Evolutionary conservation across 1,284 basidiomycete species (phyloP), one percentile per base, ranked within the genome.

Genomic region (Volvariella volvacea): DNA sequence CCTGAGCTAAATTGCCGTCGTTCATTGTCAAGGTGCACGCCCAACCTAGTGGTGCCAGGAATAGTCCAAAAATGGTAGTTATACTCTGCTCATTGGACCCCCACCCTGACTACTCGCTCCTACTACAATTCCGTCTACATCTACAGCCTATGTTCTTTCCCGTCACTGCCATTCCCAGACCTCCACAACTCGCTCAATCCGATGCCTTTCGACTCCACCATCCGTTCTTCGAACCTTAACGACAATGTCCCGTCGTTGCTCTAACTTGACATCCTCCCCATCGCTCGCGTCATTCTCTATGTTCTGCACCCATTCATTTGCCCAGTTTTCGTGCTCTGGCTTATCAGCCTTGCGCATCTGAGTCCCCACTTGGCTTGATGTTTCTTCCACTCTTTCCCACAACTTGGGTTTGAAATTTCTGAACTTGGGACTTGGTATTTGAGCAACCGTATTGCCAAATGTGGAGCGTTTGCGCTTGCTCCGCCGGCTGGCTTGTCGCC

Each of bases 181-280:
- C 61, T 89, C 86, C 40, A 80, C 63, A 19, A 73, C 64, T 47
- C 85, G 71, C 55, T 83, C 80, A 48, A 87, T 75, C 44, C 74
- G 68, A 51, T 88, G 83, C 53, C 85, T 68, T 57, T 88, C 84
- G 36, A 85, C 41, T 30, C 80, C 77, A 21, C 65, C 65, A 30
- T 54, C 65, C 16, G 72, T 78, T 60, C 66, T 72, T 49, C 85
- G 71, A 48, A 83, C 68, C 57, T 78, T 83, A 16, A 80, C 60
- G 14, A 78, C 66, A 25, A 75, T 66, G 47, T 82, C 73, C 30
- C 67, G 67, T 44, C 62, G 68, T 42, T 68, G 64, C 34, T 63
- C 68, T 36, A 84, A 73, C 16, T 67, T 65, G 14, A 66, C 76
- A 42, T 63, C 63, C 4, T 62, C 65, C 22, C 60, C 69, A 14